Evolutionary conservation across 2,329 filamentous ascomycete genomes (phyloP), one percentile per base, ranked within the genome.

Genomic region (Exserohilum turcica): DNA sequence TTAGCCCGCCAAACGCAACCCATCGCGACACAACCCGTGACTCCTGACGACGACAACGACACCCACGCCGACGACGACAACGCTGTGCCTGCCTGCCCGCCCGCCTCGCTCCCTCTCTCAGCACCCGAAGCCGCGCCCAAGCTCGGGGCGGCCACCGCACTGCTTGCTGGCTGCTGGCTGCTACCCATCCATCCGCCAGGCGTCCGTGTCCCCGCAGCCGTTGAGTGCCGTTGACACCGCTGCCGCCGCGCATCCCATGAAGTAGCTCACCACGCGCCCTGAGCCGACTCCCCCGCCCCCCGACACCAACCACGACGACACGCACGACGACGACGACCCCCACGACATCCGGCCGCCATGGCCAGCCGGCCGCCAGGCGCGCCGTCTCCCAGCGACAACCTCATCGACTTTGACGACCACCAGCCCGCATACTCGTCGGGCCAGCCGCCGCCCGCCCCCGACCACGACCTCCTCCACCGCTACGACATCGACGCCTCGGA

Each of bases 391-490:
- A 74, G 70, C 66, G 74, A 79, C 65, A 82, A 91, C 56, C 81
- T 92, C 52, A 85, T 92, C 72, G 89, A 92, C 74, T 80, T 91
- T 61, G 86, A 90, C 66, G 86, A 88, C 54, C 82, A 87, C 52
- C 84, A 87, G 63, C 86, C 88, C 47, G 73, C 82, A 54, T 96
- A 97, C 76, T 85, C 83, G 73, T 83, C 82, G 62, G 91, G 91
- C 59, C 88, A 92, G 74, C 85, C 86, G 52, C 88, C 92, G 43
- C 85, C 88, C n/a, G 79, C 90, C 56, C 88, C 88, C 73, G 92
- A 96, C 73, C 89, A 95, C 63, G 86, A 92, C 61, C 80, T 96
- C 42, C 79, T 93, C 70, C 84, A 86, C 72, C 85, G 85, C 61
- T 92, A 91, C 77, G 84, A 89, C 68, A 86, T 88, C 70, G 82